These are phyloP conservation scores for Trichosporon sp. DNA, from an alignment of 1,284 basidiomycete genomes.

Conservation along the genomic window DNA sequence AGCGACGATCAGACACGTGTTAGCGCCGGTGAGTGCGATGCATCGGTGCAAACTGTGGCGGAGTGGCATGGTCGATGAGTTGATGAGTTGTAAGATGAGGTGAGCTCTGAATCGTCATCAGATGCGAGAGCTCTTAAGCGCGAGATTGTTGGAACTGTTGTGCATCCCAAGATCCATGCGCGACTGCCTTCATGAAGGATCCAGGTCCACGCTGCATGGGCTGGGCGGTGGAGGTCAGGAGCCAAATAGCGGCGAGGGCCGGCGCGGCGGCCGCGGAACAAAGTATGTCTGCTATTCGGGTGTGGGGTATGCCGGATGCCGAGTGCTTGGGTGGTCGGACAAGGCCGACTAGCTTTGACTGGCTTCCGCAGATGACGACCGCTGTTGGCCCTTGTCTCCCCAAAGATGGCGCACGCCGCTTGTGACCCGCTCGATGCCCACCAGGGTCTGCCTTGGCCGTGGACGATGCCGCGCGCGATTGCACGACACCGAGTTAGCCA, in stretches of 20 bases:
- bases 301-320: constrained; percentile 1
- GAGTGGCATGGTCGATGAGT: too few relatives aligned
- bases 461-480: neutral
- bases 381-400: too few relatives aligned
- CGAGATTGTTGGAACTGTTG: too few relatives aligned
- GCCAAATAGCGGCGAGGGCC: neutral
- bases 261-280: neutral
- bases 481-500: neutral
- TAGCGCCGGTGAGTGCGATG: too few relatives aligned
- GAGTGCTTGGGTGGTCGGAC: neutral
- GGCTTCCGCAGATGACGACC: neutral
- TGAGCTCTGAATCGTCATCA: too few relatives aligned
- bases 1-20: too few relatives aligned
- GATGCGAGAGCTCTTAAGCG: too few relatives aligned
- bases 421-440: neutral
- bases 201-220: neutral
- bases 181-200: neutral
- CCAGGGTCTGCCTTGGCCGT: neutral
- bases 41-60: too few relatives aligned
- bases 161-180: too few relatives aligned
- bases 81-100: too few relatives aligned
- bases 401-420: neutral
- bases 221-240: neutral
- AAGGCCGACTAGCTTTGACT: neutral
- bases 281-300: neutral